Conservation (phyloP, 176 grass and related monocot genomes). For the Lolium rigidum region DNA sequence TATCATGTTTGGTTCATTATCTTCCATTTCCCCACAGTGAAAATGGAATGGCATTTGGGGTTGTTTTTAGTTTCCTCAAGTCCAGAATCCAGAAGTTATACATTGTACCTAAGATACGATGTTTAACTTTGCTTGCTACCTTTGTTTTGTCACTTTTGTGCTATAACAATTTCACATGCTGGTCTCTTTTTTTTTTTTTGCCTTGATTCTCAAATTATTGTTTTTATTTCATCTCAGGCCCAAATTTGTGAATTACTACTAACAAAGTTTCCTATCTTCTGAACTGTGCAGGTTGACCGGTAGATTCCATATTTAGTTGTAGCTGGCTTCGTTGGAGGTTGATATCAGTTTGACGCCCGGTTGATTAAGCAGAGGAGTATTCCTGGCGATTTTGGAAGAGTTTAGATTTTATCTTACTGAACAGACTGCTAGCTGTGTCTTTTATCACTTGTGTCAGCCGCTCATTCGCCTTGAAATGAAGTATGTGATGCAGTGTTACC, state of each 20-base stretch:
- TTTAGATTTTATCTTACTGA: constrained; percentile 32
- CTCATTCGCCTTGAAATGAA: constrained; percentile 30
- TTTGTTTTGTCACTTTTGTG: background rate
- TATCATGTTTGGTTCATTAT: background rate
- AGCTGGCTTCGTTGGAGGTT: background rate
- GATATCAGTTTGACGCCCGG: background rate
- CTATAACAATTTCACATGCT: background rate
- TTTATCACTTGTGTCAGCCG: background rate
- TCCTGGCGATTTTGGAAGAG: constrained; percentile 12
- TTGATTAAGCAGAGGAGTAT: background rate
- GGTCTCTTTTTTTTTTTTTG: background rate
- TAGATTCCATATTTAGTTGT: background rate
- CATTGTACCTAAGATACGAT: background rate
- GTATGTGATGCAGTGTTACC: background rate
- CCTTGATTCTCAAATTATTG: background rate
- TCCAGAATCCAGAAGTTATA: background rate
- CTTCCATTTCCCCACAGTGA: background rate
- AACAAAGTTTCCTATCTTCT: background rate
- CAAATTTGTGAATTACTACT: background rate
- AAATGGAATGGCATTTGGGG: background rate
- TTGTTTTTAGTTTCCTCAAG: background rate
- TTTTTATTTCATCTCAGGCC: background rate
- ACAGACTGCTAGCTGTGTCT: constrained; percentile 17
- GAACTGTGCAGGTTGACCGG: background rate
- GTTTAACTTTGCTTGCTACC: background rate